Evolutionary conservation across 352 stramenopile species (phyloP), one percentile per base, ranked within the genome.

Genomic region (Phytophthora multivora): DNA sequence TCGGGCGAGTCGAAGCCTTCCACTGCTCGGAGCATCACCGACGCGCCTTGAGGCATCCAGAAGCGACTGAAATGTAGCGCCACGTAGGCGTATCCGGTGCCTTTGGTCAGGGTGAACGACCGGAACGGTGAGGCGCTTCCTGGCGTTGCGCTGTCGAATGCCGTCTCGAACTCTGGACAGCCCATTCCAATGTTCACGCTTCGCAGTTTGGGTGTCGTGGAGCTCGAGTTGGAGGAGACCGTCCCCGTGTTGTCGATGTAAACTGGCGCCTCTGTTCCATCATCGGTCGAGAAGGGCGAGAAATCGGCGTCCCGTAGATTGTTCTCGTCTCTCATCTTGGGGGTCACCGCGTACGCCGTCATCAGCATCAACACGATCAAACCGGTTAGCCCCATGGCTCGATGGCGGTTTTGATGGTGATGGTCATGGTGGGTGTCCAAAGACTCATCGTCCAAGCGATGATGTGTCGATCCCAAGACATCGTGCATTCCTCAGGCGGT

Each of bases 61-160:
- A 90, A 60, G 43, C 77, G 71, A 7, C 59, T 64, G 21, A 90
- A 72, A 35, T 86, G 78, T 10, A 88, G 49, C 3, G 73, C 65
- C 16, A 90, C 67, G 49, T 83, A 86, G 19, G 60, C 78, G 56
- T 87, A 90, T 15, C 66, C 72, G 0, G 64, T 62, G 16, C 74
- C 79, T 40, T 86, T 90, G 10, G 67, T 85, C 46, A 90, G 52
- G 8, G 67, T 72, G 46, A 86, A 87, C 1, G 73, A 69, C 10
- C 69, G 71, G 52, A 83, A 87, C 5, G 78, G 76, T 1, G 43
- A 59, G 5, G 51, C 61, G 10, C 35, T 52, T 19, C 68, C 76
- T 1, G 63, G 57, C 9, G 67, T 78, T 18, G 73, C 69, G 12
- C 59, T 72, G 51, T 74, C 70, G 47, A 82, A 88, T 10, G 69